These are phyloP conservation scores for Metschnikowia shivogae DNA, from an alignment of 805 yeast genomes.

Conservation along the genomic window DNA sequence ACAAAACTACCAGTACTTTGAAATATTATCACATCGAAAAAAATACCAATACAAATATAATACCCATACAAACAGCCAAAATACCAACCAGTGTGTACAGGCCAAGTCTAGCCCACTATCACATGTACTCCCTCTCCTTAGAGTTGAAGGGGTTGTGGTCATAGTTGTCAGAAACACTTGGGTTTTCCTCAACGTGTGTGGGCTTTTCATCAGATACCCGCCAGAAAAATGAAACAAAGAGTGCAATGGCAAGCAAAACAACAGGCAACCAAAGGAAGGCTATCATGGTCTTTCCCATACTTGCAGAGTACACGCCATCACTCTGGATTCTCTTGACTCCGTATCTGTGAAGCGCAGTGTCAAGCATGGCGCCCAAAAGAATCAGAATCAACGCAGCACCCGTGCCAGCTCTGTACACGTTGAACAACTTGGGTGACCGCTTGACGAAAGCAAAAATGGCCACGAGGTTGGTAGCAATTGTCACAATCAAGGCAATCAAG, in stretches of 20 bases:
- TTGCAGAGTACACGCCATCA: conserved; percentile 10
- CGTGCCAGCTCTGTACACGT: conserved; percentile 5
- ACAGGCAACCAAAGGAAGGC: conserved; percentile 12
- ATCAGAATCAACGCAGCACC: conserved; percentile 7
- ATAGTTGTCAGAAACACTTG: background rate
- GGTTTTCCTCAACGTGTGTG: background rate
- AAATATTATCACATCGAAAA: no score
- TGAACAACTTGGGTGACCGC: conserved; percentile 4
- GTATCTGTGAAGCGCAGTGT: conserved; percentile 10
- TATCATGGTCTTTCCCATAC: conserved; percentile 11
- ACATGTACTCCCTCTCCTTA: conserved; percentile 5
- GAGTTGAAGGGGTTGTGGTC: conserved; percentile 7
- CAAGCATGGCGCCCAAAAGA: conserved; percentile 8
- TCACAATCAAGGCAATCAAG: conserved; percentile 6
- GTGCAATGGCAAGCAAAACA: conserved; percentile 5
- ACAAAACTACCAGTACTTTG: no score
- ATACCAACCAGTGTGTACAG: background rate
- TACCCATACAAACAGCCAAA: no score
- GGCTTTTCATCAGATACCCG: background rate
- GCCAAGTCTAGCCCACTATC: background rate
- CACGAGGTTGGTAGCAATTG: conserved; percentile 4
- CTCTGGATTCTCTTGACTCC: conserved; percentile 6
- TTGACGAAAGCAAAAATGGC: conserved; percentile 5
- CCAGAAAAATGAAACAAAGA: conserved; percentile 6
- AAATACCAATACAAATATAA: no score